Evolutionary conservation across 1,284 basidiomycete species (phyloP).

Genomic region (Fomitopsis pinicola): DNA sequence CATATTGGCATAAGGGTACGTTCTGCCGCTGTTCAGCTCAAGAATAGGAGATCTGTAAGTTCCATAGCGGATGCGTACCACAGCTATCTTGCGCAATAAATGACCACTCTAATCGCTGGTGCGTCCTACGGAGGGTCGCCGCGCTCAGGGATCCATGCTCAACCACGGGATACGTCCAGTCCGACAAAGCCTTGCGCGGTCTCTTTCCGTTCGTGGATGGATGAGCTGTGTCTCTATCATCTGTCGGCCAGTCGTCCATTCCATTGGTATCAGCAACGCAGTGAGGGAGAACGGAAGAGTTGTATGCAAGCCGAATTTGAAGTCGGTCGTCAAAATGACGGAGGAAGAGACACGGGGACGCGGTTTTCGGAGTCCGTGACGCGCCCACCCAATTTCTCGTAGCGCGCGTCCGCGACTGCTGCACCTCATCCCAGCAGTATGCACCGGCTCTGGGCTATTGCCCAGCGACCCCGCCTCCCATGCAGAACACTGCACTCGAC

Average conservation of each 20-base stretch:
- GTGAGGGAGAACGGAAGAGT: constrained; percentile 15
- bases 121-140: constrained; percentile 41
- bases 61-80: constrained; percentile 8
- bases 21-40: constrained; percentile 10
- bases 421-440: constrained; percentile 27
- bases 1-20: constrained; percentile 25
- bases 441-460: constrained; percentile 47
- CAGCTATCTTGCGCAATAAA: constrained; percentile 33
- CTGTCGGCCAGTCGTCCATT: constrained; percentile 67
- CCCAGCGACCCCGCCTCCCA: constrained; percentile 32
- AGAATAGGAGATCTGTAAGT: too few relatives aligned
- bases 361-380: constrained; percentile 14
- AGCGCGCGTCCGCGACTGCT: constrained; percentile 10
- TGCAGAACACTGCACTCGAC: constrained; percentile 38
- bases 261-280: constrained; percentile 36
- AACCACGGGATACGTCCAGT: constrained; percentile 46
- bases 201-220: constrained; percentile 24
- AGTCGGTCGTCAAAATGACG: not conserved
- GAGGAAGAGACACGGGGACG: not conserved
- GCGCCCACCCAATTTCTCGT: constrained; percentile 15
- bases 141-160: constrained; percentile 52
- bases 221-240: constrained; percentile 28
- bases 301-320: not conserved
- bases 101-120: constrained; percentile 48
- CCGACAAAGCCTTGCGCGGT: constrained; percentile 14